phyloP scores from a whole-genome alignment of 192 early-diverging fungal species.

The Spizellomyces sp. region DNA sequence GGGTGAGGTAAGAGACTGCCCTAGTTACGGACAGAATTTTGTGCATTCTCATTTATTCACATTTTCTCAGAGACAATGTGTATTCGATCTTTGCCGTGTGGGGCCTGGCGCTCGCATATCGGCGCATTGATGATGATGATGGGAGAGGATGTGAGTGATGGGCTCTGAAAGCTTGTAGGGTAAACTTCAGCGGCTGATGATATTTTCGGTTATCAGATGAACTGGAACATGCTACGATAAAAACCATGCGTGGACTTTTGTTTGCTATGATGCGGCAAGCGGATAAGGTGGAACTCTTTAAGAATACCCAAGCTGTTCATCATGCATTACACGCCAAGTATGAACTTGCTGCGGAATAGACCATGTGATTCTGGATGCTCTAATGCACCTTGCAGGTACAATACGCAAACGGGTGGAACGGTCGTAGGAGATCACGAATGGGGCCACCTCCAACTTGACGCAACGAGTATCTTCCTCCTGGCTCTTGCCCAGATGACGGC shows the following conservation, averaged over 20 bases:
- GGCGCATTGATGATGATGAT: constrained; percentile 79
- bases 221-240: constrained; percentile 82
- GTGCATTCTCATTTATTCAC: background rate
- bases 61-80: constrained; percentile 72
- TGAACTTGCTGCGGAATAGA: background rate
- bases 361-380: background rate
- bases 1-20: constrained; percentile 65
- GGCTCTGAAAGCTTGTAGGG: background rate
- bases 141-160: constrained; percentile 73
- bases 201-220: constrained; percentile 56
- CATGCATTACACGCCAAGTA: constrained; percentile 85
- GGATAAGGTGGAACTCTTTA: constrained; percentile 80
- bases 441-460: constrained; percentile 90
- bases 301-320: constrained; percentile 71
- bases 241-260: constrained; percentile 83
- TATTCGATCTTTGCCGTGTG: constrained; percentile 85
- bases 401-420: constrained; percentile 78
- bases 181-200: background rate
- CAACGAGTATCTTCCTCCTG: constrained; percentile 80
- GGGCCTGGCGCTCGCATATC: constrained; percentile 81
- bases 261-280: constrained; percentile 84
- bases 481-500: constrained; percentile 84
- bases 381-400: constrained; percentile 50
- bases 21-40: background rate
- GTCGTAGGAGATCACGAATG: constrained; percentile 84